Base-by-base conservation (phyloP, 78 protist genomes). In the Dictyostelium firmibasis region DNA sequence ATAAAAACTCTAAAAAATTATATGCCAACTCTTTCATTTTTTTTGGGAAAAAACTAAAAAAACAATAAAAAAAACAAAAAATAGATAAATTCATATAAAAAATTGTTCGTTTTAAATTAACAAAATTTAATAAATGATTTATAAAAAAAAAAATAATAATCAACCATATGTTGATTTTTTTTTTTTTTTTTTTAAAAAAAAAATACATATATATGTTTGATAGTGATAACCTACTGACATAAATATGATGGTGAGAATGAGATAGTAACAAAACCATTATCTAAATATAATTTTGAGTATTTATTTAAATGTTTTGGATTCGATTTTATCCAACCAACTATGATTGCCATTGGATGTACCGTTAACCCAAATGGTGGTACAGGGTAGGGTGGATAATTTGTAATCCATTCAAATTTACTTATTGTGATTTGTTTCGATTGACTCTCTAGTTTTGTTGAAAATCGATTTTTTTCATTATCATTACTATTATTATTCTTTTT, bases 271-370 rank as follows among this genome's bases (percentile, higher is more conserved):
- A 87, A 87, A 8, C 93, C 93, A 78, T 87, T 87, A 36, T 87
- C 93, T 35, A 38, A 27, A 43, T 87, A 87, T 31, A 87, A 33
- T 41, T 87, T 87, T 18, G 20, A 60, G 64, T 87, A 87, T 36
- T 57, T 50, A 20, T 78, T 83, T 9, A 87, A 23, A 41, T 60
- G 47, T 29, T 77, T 76, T 38, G 85, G 86, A 35, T 18, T 11
- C 27, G 93, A 77, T 57, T 62, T 70, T 43, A 87, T 87, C 93
- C 93, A 87, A 43, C 93, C 93, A 16, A 87, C 53, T 1, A 87
- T 33, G 4, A 87, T 64, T 0, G 85, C 85, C 43, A 87, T 36
- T 2, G 93, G 93, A 78, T 87, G 93, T 11, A 60, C 16, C 0
- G 60, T 77, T n/a, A 78, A n/a, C 14, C 43, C 50, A 41, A 87